Evolutionary conservation across 2,329 filamentous ascomycete species (phyloP).

Genomic region (Aureobasidium pullulans): DNA sequence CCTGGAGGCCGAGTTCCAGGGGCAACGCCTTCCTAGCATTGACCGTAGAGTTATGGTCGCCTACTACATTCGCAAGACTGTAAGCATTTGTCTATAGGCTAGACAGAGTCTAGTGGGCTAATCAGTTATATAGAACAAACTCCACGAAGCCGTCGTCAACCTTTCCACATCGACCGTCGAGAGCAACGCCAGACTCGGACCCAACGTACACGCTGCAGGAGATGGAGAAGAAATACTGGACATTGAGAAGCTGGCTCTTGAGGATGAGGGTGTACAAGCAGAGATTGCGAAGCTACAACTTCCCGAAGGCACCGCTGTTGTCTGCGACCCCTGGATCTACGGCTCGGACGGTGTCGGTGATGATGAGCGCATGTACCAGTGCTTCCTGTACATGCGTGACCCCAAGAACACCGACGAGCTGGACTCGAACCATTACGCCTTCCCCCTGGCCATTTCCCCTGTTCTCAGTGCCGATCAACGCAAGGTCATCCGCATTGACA

Average conservation of each 20-base stretch:
- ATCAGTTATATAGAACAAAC: constrained; percentile 43
- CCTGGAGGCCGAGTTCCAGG: constrained; percentile 17
- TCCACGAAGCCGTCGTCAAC: constrained; percentile 55
- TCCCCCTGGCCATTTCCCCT: constrained; percentile 60
- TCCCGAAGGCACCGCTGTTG: constrained; percentile 49
- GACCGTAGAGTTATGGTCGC: constrained; percentile 49
- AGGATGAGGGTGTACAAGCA: constrained; percentile 49
- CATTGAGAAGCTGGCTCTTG: constrained; percentile 50
- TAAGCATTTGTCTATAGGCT: constrained; percentile 26
- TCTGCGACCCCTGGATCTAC: constrained; percentile 65
- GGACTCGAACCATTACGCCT: constrained; percentile 64
- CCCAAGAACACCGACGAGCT: constrained; percentile 50
- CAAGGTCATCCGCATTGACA: constrained; percentile 62
- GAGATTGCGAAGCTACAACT: constrained; percentile 54
- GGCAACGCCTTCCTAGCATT: constrained; percentile 51
- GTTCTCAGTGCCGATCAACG: constrained; percentile 56
- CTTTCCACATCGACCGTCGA: constrained; percentile 45
- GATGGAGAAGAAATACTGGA: constrained; percentile 54
- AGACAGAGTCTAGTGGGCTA: not conserved
- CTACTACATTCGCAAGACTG: constrained; percentile 55
- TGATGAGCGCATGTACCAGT: constrained; percentile 49
- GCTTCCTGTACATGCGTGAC: constrained; percentile 60
- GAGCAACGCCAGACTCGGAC: constrained; percentile 51
- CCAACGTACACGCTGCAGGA: constrained; percentile 49
- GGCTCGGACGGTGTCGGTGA: constrained; percentile 42